Evolutionary conservation across 495 filamentous ascomycete genomes (phyloP), one percentile per base, ranked within the genome.

Genomic region (Aspergillus funiculosus): DNA sequence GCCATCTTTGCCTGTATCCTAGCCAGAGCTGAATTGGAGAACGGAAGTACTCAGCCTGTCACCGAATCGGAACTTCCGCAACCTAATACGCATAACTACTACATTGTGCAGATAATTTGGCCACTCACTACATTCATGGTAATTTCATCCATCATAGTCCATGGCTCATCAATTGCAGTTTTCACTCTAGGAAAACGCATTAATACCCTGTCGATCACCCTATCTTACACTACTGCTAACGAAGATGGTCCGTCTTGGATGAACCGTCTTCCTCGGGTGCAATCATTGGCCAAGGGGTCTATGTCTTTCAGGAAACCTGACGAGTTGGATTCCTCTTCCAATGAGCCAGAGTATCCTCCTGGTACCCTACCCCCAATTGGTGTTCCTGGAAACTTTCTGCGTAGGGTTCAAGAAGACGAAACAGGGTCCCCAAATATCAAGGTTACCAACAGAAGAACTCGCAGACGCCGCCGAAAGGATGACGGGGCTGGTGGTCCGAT

Each of bases 121-220:
- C 94, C 94, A 1, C 89, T 99, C 29, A 91, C 88, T 0, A 85
- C 86, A 0, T 99, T 97, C 68, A 72, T 99, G 57, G 89, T 99
- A 39, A 86, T 99, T 29, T 75, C 85, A 4, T 97, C 94, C 5
- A 99, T 99, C 50, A 60, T 96, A 39, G 89, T 99, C 4, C 94
- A 99, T 60, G 94, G 94, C 6, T 96, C 91, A 20, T 99, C 94
- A 0, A 87, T 99, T 60, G 94, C 94, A 6, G 94, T 99, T 9
- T 99, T 99, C 59, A 97, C 94, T 0, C 78, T 99, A 6, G 94
- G 94, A 37, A 99, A 97, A 63, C 92, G 85, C 36, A 97, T 99
- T 75, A 97, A 99, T 66, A 97, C 94, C 2, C 73, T 99, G 49
- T 87, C 87, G 8, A 76, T 99, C 38, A 95, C 92, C 9, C 84